Evolutionary conservation across 2,329 filamentous ascomycete genomes (phyloP), one percentile per base, ranked within the genome.

Genomic region (Colletotrichum sansevieriae): DNA sequence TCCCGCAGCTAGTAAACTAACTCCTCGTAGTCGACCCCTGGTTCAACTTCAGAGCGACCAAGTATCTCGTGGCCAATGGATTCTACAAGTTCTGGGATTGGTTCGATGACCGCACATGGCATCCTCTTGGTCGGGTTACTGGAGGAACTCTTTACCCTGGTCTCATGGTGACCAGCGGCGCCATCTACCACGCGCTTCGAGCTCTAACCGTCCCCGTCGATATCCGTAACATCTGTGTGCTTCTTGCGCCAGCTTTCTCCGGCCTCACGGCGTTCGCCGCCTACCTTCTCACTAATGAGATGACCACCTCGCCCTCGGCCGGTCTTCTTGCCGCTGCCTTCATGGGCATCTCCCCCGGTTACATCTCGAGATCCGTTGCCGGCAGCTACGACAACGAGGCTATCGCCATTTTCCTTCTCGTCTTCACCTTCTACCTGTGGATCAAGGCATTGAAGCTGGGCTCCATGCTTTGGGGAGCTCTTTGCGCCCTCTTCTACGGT

Each of bases 21-120:
- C 73, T 29, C 22, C 73, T 47, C 58, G 51, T 78, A 99, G 95
- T 99, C 83, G 96, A 99, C 83, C 96, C 96, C 41, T 99, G 96
- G 96, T 99, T 99, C 85, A 99, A 99, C 83, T 99, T 99, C 83
- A 89, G 96, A 81, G 96, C 96, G 73, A 98, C 96, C 65, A 98
- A 98, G 83, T 98, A 99, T 78, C 89, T 99, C 64, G 93, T 99
- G 64, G 89, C 95, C 78, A 90, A 99, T 90, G 96, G 96, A 76
- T 98, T 99, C 84, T 97, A 97, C 82, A 94, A 92, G 81, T 99
- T 99, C 80, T 99, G 96, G 96, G 95, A 99, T 81, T 99, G 96
- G 96, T 99, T 99, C 78, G 96, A 99, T 82, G 96, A 99, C 85
- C 91, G 96, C 85, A 99, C 96, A 89, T 99, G 96, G 96, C 95